These are phyloP conservation scores for Cryptococcus depauperatus DNA, from an alignment of 1,284 basidiomycete species.

Conservation along the genomic window DNA sequence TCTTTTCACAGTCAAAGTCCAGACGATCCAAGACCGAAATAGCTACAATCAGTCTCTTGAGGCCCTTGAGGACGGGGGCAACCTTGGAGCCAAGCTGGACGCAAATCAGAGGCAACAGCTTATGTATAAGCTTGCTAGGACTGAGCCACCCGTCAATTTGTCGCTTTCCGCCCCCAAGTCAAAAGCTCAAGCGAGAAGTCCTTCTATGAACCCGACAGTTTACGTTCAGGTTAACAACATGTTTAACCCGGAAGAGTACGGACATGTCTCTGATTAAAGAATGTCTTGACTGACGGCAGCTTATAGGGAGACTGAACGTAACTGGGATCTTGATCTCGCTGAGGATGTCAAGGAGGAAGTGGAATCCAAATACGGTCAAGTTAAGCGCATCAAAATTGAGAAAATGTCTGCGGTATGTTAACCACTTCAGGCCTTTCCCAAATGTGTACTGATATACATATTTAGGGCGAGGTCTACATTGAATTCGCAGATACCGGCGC, in stretches of 20 bases:
- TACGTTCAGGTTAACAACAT: conserved; percentile 87
- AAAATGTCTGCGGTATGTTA: conserved; percentile 75
- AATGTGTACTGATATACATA: not conserved
- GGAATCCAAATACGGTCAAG: conserved; percentile 78
- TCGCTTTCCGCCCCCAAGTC: conserved; percentile 10
- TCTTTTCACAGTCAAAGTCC: conserved; percentile 63
- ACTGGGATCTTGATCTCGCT: conserved; percentile 93
- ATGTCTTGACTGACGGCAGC: conserved; percentile 1
- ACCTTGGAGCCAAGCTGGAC: conserved; percentile 68
- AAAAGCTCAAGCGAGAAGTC: conserved; percentile 45
- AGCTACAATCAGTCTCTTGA: conserved; percentile 15
- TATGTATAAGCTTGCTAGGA: conserved; percentile 96
- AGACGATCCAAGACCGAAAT: conserved; percentile 76
- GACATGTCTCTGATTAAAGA: conserved; percentile 8
- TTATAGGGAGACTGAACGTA: conserved; percentile 77
- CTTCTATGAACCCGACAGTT: conserved; percentile 61
- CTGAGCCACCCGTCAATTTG: conserved; percentile 20
- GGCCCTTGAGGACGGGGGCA: conserved; percentile 29
- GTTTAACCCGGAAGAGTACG: conserved; percentile 92
- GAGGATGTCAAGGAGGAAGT: conserved; percentile 95
- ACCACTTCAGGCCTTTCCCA: no score
- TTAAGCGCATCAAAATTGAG: conserved; percentile 83
- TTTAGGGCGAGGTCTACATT: conserved; percentile 94
- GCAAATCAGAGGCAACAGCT: conserved; percentile 91
- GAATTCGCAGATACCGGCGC: conserved; percentile 73